These are phyloP conservation scores for Rhynchosporium secalis DNA, from an alignment of 2,329 filamentous ascomycete genomes.

Conservation along the genomic window DNA sequence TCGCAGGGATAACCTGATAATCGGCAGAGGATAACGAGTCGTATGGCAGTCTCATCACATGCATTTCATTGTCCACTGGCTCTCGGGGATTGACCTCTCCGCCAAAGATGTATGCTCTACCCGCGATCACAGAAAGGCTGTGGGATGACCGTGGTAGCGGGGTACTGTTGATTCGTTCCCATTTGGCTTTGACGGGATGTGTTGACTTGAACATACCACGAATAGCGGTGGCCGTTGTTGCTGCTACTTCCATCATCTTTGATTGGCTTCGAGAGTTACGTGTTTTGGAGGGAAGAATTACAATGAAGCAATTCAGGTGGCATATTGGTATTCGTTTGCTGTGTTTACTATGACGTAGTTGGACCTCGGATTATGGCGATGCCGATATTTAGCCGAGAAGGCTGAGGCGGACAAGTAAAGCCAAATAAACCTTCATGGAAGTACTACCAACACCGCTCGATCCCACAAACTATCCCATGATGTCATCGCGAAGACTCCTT, in stretches of 20 bases:
- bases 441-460: background rate
- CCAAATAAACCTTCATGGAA: background rate
- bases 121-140: slow-evolving; percentile 59
- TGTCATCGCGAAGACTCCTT: slow-evolving; percentile 3
- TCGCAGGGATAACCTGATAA: slow-evolving; percentile 57
- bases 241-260: slow-evolving; percentile 37
- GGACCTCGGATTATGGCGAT: background rate
- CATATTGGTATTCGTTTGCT: background rate
- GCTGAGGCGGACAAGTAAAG: slow-evolving; percentile 9
- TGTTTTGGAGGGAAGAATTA: background rate
- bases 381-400: slow-evolving; percentile 1
- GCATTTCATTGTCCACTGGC: slow-evolving; percentile 72
- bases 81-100: slow-evolving; percentile 68
- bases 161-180: slow-evolving; percentile 57
- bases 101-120: slow-evolving; percentile 71
- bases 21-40: slow-evolving; percentile 56
- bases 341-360: background rate
- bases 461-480: background rate
- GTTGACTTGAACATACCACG: slow-evolving; percentile 35
- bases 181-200: slow-evolving; percentile 53
- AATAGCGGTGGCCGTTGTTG: slow-evolving; percentile 28
- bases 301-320: background rate
- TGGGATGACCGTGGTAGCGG: slow-evolving; percentile 73
- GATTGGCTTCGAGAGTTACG: background rate
- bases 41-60: slow-evolving; percentile 62